These are phyloP conservation scores for Cladophialophora exuberans DNA, from an alignment of 2,329 filamentous ascomycete genomes.

Conservation along the genomic window DNA sequence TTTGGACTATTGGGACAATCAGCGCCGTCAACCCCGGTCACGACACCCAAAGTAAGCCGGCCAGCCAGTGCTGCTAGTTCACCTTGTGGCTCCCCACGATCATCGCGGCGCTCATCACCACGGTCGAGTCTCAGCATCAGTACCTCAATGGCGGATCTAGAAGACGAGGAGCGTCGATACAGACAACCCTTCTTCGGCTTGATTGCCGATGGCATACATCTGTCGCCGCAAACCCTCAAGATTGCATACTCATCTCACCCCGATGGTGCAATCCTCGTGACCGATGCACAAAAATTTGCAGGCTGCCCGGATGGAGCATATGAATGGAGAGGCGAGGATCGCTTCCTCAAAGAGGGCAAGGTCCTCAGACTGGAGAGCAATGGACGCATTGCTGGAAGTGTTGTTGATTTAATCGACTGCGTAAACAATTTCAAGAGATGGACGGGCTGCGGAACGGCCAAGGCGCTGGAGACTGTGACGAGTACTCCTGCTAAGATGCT, in stretches of 20 bases:
- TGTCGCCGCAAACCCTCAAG: constrained; percentile 85
- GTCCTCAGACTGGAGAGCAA: constrained; percentile 77
- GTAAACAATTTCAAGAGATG: constrained; percentile 79
- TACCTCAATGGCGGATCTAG: constrained; percentile 24
- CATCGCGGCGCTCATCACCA: constrained; percentile 30
- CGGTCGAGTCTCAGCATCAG: constrained; percentile 30
- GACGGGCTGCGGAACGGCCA: constrained; percentile 69
- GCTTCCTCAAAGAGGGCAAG: constrained; percentile 64
- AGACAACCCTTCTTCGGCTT: constrained; percentile 76
- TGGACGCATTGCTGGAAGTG: constrained; percentile 74
- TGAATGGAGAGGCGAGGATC: constrained; percentile 76
- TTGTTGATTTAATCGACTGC: constrained; percentile 72
- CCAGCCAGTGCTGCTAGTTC: constrained; percentile 20
- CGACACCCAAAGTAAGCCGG: constrained; percentile 28
- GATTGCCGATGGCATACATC: constrained; percentile 87
- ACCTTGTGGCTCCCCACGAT: constrained; percentile 25
- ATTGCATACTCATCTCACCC: constrained; percentile 88
- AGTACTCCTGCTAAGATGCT: constrained; percentile 77
- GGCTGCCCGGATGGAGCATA: constrained; percentile 84
- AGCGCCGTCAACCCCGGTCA: constrained; percentile 41
- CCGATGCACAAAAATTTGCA: constrained; percentile 86
- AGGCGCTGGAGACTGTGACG: constrained; percentile 73
- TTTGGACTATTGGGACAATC: constrained; percentile 80
- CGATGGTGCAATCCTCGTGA: constrained; percentile 83
- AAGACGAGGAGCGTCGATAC: constrained; percentile 17